These are phyloP conservation scores for Solanum paucissectum DNA, from an alignment of 257 asterid genomes.

Conservation along the genomic window DNA sequence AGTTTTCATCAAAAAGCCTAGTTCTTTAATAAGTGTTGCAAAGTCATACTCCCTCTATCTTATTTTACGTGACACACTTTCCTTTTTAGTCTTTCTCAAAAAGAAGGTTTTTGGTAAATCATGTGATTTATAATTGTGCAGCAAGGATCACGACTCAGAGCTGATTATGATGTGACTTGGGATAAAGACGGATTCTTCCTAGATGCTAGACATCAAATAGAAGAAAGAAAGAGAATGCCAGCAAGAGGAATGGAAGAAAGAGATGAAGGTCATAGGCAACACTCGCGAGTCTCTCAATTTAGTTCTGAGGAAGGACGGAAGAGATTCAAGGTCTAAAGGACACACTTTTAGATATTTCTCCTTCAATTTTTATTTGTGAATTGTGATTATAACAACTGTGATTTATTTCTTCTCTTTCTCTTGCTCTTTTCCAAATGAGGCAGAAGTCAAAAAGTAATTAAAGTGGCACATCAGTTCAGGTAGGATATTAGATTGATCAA, in stretches of 20 bases:
- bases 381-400: not conserved
- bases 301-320: slow-evolving; percentile 57
- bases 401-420: not conserved
- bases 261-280: slow-evolving; percentile 35
- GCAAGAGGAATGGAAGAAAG: slow-evolving; percentile 27
- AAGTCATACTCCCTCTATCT: not conserved
- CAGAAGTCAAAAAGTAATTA: not conserved
- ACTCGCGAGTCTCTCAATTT: slow-evolving; percentile 27
- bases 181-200: slow-evolving; percentile 64
- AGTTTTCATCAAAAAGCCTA: not conserved
- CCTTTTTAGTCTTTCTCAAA: not conserved
- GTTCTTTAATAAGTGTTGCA: not conserved
- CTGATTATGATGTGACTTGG: slow-evolving; percentile 85
- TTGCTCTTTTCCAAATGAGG: not conserved
- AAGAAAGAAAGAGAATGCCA: slow-evolving; percentile 47
- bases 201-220: slow-evolving; percentile 36
- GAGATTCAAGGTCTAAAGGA: slow-evolving; percentile 56
- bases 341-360: not conserved
- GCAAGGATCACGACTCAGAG: slow-evolving; percentile 86
- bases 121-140: slow-evolving; percentile 25
- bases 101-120: not conserved
- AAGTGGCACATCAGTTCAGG: not conserved
- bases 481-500: not conserved
- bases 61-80: not conserved
- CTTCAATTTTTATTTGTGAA: not conserved